Evolutionary conservation across 345 rosid species (phyloP).

Genomic region (Dipteronia dyeriana): DNA sequence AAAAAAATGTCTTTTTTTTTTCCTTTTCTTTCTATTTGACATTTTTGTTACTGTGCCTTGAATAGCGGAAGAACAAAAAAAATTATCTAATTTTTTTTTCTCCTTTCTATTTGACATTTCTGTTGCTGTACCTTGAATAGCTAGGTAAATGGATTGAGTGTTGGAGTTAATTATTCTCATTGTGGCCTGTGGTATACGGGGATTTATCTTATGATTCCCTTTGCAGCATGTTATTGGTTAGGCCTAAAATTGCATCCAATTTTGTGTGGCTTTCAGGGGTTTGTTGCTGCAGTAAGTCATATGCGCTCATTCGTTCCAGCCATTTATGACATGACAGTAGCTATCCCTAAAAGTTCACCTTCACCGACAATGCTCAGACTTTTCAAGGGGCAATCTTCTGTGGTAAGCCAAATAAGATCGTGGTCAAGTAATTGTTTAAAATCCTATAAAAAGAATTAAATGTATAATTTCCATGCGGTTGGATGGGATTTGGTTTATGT

Average conservation of each 20-base stretch:
- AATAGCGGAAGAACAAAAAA: neutral
- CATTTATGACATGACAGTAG: constrained; percentile 84
- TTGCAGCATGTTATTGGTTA: neutral
- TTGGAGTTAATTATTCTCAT: constrained; percentile 4
- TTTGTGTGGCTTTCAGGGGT: constrained; percentile 62
- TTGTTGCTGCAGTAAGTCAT: constrained; percentile 88
- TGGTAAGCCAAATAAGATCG: constrained; percentile 52
- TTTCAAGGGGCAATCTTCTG: constrained; percentile 82
- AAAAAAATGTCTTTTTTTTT: neutral
- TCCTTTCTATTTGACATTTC: neutral
- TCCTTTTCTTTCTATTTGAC: neutral
- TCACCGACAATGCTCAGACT: constrained; percentile 85
- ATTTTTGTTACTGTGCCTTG: neutral
- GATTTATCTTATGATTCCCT: neutral
- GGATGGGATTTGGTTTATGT: too few relatives aligned
- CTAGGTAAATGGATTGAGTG: neutral
- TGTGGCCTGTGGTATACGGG: neutral
- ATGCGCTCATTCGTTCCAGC: constrained; percentile 97
- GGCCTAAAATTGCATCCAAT: constrained; percentile 5
- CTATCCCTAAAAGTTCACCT: constrained; percentile 71
- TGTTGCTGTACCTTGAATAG: neutral
- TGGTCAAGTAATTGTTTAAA: constrained; percentile 7
- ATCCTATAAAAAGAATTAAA: neutral
- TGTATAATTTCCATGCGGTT: too few relatives aligned
- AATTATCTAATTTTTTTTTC: neutral